A percentile compares a stretch with the other conserved stretches of the same genome.
phyloP scores from a whole-genome alignment of 345 rosid species.

The Citrus cavaleriei region DNA sequence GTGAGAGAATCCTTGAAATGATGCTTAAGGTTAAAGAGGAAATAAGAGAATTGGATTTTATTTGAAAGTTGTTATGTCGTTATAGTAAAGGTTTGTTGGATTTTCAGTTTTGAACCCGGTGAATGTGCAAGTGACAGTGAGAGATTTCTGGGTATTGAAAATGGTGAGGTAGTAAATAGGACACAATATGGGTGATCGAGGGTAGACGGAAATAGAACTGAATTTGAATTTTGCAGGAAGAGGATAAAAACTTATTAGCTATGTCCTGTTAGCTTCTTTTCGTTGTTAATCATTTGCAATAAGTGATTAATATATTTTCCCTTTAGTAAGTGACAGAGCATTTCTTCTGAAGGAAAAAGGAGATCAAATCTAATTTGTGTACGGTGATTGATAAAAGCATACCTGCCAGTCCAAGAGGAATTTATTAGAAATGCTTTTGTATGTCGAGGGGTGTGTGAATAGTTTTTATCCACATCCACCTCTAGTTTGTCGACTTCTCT shows the following conservation, averaged over 20 bases:
- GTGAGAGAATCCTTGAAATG: neutral
- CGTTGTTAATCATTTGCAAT: neutral
- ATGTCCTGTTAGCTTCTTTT: neutral
- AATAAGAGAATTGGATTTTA: neutral
- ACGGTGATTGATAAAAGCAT: neutral
- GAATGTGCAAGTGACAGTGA: neutral
- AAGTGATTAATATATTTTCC: neutral
- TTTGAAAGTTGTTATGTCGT: neutral
- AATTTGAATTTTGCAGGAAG: neutral
- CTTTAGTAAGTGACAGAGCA: neutral
- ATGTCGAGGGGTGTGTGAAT: neutral
- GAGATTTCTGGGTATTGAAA: neutral
- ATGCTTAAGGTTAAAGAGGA: no score
- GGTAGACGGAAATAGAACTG: neutral
- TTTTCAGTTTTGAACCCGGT: neutral
- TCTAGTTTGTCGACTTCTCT: neutral
- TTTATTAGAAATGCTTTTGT: no score
- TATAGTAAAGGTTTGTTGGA: neutral
- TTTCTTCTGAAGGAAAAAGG: neutral
- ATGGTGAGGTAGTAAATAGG: no score
- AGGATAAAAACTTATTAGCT: neutral
- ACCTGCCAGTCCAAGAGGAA: neutral
- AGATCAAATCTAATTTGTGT: neutral
- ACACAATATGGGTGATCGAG: neutral
- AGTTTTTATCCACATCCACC: neutral